A percentile compares a stretch with the other conserved stretches of the same genome.
Evolutionary conservation across 305 asterid species (phyloP).

Genomic region (Salvia sclarea): DNA sequence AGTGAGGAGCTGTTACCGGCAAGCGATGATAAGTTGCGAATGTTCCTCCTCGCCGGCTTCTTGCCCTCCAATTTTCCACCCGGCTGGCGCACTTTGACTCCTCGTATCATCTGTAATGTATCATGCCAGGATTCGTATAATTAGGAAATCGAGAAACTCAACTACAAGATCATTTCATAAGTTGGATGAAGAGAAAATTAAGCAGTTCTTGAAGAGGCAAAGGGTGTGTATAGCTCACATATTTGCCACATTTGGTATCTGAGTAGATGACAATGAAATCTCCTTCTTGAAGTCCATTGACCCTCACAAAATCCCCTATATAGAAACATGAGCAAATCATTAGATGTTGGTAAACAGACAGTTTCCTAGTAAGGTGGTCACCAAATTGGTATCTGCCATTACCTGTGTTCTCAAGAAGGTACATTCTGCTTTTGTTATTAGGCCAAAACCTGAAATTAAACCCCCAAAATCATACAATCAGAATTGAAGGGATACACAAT

Average conservation of each 20-base stretch:
- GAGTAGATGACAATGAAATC: slow-evolving; percentile 94
- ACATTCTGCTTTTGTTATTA: slow-evolving; percentile 97
- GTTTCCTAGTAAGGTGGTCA: not conserved
- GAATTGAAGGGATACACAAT: not conserved
- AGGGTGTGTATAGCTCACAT: slow-evolving; percentile 52
- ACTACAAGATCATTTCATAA: not conserved
- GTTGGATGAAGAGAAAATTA: not conserved
- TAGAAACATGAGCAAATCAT: slow-evolving; percentile 1
- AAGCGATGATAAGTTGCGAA: slow-evolving; percentile 41
- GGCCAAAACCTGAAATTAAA: slow-evolving; percentile 97
- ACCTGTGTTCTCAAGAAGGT: slow-evolving; percentile 99
- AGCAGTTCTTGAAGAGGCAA: not conserved
- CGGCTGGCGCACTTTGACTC: slow-evolving; percentile 81
- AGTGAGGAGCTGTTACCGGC: slow-evolving; percentile 44
- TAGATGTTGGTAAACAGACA: not conserved
- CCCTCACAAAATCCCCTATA: slow-evolving; percentile 77
- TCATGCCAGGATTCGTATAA: not conserved
- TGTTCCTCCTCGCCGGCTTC: slow-evolving; percentile 64
- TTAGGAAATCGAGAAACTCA: not conserved
- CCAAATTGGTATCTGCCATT: not conserved
- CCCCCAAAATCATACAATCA: not conserved
- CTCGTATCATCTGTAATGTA: slow-evolving; percentile 92
- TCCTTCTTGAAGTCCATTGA: slow-evolving; percentile 93
- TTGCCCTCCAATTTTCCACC: slow-evolving; percentile 63
- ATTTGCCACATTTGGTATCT: slow-evolving; percentile 88